Percentiles rank a stretch among this genome's conserved stretches.
Evolutionary conservation across 2,329 filamentous ascomycete genomes (phyloP).

Genomic region (Furcasterigmium furcatum): DNA sequence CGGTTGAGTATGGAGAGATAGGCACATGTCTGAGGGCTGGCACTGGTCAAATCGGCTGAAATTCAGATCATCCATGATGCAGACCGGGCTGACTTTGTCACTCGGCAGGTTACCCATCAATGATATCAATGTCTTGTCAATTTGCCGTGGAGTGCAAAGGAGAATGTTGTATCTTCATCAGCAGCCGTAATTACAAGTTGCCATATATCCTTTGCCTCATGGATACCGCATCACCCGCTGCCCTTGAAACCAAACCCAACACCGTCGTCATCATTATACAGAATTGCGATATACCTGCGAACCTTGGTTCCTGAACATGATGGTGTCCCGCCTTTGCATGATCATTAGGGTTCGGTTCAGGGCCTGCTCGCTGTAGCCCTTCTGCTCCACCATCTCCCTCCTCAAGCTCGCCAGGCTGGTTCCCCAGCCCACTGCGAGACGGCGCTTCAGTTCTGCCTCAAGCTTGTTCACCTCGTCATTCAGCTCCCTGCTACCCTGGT

Average conservation of each 20-base stretch:
- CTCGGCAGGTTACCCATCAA: neutral
- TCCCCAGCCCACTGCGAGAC: slow-evolving; percentile 92
- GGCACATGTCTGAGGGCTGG: slow-evolving; percentile 11
- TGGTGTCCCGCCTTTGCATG: slow-evolving; percentile 81
- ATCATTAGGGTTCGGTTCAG: slow-evolving; percentile 83
- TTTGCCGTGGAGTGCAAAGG: too few relatives aligned
- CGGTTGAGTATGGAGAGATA: slow-evolving; percentile 13
- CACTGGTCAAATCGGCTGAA: too few relatives aligned
- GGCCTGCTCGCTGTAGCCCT: slow-evolving; percentile 84
- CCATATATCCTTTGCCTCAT: too few relatives aligned
- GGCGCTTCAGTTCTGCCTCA: slow-evolving; percentile 82
- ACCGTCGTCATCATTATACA: slow-evolving; percentile 37
- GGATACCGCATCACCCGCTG: too few relatives aligned
- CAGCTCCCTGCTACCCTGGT: slow-evolving; percentile 79
- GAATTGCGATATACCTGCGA: slow-evolving; percentile 72
- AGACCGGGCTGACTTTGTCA: slow-evolving; percentile 5
- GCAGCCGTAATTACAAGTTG: neutral
- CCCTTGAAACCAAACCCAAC: too few relatives aligned
- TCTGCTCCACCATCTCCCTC: slow-evolving; percentile 87
- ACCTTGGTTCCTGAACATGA: slow-evolving; percentile 76
- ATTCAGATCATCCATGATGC: neutral
- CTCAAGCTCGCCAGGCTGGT: slow-evolving; percentile 83
- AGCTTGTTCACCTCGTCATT: slow-evolving; percentile 86
- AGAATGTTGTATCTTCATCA: neutral
- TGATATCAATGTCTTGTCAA: too few relatives aligned